Base-by-base conservation (phyloP, 2,329 filamentous ascomycete species). In the Cercospora nicotianae region DNA sequence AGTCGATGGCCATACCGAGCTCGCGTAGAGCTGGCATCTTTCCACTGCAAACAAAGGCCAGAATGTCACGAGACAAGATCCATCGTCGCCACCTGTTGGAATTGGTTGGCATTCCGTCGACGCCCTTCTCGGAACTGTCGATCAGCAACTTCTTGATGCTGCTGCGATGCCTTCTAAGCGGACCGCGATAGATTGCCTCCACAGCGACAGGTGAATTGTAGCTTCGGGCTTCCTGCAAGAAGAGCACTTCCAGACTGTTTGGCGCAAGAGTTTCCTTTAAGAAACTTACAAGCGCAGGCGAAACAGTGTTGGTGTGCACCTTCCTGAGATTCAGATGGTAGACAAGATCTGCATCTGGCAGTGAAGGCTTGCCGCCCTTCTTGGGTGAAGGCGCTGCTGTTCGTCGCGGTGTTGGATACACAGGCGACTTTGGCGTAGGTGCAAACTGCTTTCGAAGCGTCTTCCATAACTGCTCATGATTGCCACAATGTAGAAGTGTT, bases 221-320 rank as follows among this genome's bases (percentile, higher is more conserved):
- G 23, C 79, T 77, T 67, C 84, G 78, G 16, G 85, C 76, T 81
- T 94, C 90, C 77, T 94, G 91, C 60, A 95, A 79, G 76, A 93
- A 93, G 9, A 95, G 83, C 8, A 89, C 89, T 78, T 95, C 90
- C n/a, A 95, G 82, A 30, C 87, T 90, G 77, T 95, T 92, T 0
- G 92, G 92, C 20, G 89, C 89, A 42, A 95, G 83, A 0, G 91
- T 90, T 69, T 94, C 90, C 73, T 90, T 91, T 69, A 95, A 83
- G 75, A 95, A 94, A 1, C 84, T 83, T 64, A 95, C 87, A 16
- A 95, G 81, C 26, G 89, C 83, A 7, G 86, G 82, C 0, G 91
- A 91, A 2, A 91, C 89, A 12, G 84, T 85, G 78, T 95, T 91
- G 1, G 90, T 92, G 74, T 94, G 90, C 13, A 95, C 85, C 70